Conservation (phyloP, 1,284 basidiomycete species). For the Sporisorium graminicola region DNA sequence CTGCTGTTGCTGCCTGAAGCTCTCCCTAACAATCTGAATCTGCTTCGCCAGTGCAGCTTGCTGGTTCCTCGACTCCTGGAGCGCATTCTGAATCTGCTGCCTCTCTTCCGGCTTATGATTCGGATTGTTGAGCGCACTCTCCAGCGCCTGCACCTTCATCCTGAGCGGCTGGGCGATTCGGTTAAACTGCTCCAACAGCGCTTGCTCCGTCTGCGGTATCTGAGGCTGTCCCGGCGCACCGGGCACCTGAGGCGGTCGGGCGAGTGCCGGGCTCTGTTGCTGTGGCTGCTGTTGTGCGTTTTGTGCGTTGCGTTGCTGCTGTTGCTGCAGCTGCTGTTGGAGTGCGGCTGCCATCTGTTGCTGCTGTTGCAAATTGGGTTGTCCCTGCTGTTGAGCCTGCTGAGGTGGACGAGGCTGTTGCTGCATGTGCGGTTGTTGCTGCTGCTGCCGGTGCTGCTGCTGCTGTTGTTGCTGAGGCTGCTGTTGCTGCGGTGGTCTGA, state of each 20-base stretch:
- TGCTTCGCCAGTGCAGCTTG: constrained; percentile 60
- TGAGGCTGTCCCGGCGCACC: constrained; percentile 33
- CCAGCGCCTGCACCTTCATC: constrained; percentile 57
- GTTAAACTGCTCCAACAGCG: constrained; percentile 61
- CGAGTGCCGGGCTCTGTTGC: constrained; percentile 19
- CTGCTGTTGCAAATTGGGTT: constrained; percentile 15
- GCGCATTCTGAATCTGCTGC: constrained; percentile 56
- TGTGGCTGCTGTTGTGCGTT: constrained; percentile 30
- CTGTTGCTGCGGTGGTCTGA: constrained; percentile 17
- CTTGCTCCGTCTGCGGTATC: constrained; percentile 54
- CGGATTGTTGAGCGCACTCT: constrained; percentile 50
- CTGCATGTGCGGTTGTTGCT: constrained; percentile 23
- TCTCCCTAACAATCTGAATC: constrained; percentile 57
- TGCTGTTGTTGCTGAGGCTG: constrained; percentile 28
- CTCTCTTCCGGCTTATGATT: constrained; percentile 57
- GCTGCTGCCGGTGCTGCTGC: constrained; percentile 25
- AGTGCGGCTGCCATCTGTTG: constrained; percentile 38
- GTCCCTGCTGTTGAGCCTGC: constrained; percentile 31
- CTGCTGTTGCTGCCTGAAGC: constrained; percentile 54
- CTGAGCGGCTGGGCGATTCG: constrained; percentile 56
- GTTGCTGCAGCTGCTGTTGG: constrained; percentile 25
- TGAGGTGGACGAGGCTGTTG: constrained; percentile 25
- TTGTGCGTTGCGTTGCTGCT: constrained; percentile 11
- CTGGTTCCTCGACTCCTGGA: constrained; percentile 56
- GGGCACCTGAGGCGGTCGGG: constrained; percentile 17